phyloP scores from a whole-genome alignment of 2,329 filamentous ascomycete genomes.

The Cordyceps militaris region DNA sequence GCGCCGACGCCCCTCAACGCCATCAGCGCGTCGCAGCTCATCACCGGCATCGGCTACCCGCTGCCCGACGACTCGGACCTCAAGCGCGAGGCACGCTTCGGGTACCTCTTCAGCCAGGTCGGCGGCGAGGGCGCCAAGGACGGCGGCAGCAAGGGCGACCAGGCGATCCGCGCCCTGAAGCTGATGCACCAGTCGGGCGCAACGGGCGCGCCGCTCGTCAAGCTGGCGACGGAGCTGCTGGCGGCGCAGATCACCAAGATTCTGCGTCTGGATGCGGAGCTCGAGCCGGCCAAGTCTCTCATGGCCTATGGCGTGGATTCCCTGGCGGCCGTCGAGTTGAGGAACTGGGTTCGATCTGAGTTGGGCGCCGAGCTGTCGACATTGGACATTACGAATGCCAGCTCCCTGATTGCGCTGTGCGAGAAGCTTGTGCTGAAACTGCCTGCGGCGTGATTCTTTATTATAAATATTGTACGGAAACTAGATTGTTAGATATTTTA shows the following conservation, averaged over 20 bases:
- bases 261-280: constrained; percentile 19
- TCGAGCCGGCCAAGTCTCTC: constrained; percentile 21
- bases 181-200: constrained; percentile 13
- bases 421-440: constrained; percentile 20
- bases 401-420: constrained; percentile 19
- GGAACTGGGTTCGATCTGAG: constrained; percentile 21
- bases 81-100: constrained; percentile 21
- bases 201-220: constrained; percentile 13
- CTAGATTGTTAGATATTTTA: too few species aligned
- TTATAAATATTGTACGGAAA: background rate
- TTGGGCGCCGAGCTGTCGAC: constrained; percentile 22
- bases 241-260: constrained; percentile 19
- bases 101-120: constrained; percentile 11
- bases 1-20: constrained; percentile 16
- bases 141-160: constrained; percentile 8
- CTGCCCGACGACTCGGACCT: constrained; percentile 20
- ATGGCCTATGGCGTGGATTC: constrained; percentile 25
- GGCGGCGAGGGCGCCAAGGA: constrained; percentile 2
- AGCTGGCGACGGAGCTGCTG: constrained; percentile 18
- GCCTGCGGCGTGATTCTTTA: background rate
- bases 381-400: constrained; percentile 24
- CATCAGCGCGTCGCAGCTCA: constrained; percentile 20
- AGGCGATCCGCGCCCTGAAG: constrained; percentile 15
- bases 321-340: constrained; percentile 24
- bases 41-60: constrained; percentile 21